Conservation (phyloP, 345 rosid genomes). For the Bretschneidera sinensis region DNA sequence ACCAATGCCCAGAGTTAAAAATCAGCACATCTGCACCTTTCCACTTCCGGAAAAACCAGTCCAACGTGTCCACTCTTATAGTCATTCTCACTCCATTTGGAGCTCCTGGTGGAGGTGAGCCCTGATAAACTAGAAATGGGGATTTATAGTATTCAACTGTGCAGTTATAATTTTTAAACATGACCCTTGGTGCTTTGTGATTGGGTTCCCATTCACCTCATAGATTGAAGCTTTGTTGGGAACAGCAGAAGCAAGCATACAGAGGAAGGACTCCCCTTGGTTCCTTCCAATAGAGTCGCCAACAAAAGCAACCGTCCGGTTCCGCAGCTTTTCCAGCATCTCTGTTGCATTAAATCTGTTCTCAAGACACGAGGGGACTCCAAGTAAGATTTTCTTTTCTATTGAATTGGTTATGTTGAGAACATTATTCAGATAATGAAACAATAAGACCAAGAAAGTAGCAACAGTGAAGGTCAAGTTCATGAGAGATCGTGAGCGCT, state of each 20-base stretch:
- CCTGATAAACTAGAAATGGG: slow-evolving; percentile 65
- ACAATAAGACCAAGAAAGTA: too few relatives aligned
- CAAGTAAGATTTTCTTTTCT: too few relatives aligned
- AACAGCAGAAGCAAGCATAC: slow-evolving; percentile 69
- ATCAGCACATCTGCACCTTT: slow-evolving; percentile 66
- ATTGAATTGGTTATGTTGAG: neutral
- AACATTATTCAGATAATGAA: slow-evolving; percentile 4
- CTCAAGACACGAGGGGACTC: slow-evolving; percentile 13
- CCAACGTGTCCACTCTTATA: slow-evolving; percentile 62
- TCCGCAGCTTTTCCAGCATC: slow-evolving; percentile 63
- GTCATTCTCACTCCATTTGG: slow-evolving; percentile 50
- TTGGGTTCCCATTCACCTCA: slow-evolving; percentile 70
- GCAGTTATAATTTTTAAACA: slow-evolving; percentile 75
- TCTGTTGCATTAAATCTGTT: slow-evolving; percentile 64
- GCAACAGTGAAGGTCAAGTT: too few relatives aligned
- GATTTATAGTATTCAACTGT: slow-evolving; percentile 85
- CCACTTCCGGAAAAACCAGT: slow-evolving; percentile 64
- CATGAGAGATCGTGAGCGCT: too few relatives aligned
- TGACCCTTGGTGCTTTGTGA: slow-evolving; percentile 82
- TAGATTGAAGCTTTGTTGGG: slow-evolving; percentile 56
- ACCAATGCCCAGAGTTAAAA: slow-evolving; percentile 93
- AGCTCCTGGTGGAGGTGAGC: slow-evolving; percentile 57
- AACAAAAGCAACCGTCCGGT: slow-evolving; percentile 68
- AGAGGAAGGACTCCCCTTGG: slow-evolving; percentile 93
- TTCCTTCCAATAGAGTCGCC: slow-evolving; percentile 95